Base-by-base conservation (phyloP, 2,329 filamentous ascomycete species). In the Ophiobolus disseminans region DNA sequence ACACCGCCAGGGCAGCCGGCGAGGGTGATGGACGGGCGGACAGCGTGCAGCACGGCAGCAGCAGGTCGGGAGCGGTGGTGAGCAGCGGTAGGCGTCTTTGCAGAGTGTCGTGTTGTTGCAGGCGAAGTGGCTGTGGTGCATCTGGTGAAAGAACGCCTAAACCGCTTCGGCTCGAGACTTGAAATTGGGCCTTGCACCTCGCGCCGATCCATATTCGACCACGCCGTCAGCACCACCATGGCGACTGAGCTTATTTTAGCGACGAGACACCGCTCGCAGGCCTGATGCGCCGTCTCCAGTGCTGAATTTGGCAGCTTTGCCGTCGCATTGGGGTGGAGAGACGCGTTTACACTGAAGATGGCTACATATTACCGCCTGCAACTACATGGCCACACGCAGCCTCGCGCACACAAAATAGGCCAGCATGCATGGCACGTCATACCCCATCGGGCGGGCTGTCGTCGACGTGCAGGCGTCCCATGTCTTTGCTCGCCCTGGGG, bases 1-100 rank as follows among this genome's bases (percentile, higher is more conserved):
- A 63, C 64, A 60, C 63, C 44, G 52, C 43, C 55, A 57, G 57
- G 57, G 53, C 53, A 53, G 50, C 51, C 37, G 48, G 28, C 19
- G 45, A 34, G 40, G 31, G 44, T 26, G 28, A 14, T 19, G 35
- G n/a, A n/a, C 22, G 32, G 26, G 16, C 7, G 19, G n/a, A 14
- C 22, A 20, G 22, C 21, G 39, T 13, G 45, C 32, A 25, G 43
- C 43, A 45, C 46, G 35, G 49, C 37, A 48, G 43, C 35, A 35
- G 45, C 45, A 42, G 49, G 38, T 39, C n/a, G n/a, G 31, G 32
- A 30, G 44, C 30, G 23, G 16, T 9, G 19, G 25, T 10, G 19
- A 8, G 20, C 31, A 8, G 31, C 7, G n/a, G 20, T 23, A 40
- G 41, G 31, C 16, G 31, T 25, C 36, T 45, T 44, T 43, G 50